Conservation (phyloP, 2,329 filamentous ascomycete species). For the Aureobasidium sp. region DNA sequence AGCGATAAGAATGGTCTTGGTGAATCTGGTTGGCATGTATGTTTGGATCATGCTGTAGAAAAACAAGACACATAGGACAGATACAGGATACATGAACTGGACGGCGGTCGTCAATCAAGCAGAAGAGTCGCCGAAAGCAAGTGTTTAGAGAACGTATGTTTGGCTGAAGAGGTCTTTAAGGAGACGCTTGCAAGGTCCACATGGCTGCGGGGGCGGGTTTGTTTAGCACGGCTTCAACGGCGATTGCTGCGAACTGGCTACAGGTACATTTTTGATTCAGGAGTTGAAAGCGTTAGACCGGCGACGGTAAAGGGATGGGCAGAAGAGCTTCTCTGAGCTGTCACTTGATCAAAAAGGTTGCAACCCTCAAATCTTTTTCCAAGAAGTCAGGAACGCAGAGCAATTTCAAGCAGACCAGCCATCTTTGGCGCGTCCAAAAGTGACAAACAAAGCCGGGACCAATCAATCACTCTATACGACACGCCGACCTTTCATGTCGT, state of each 20-base stretch:
- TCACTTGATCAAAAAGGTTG: slow-evolving; percentile 2
- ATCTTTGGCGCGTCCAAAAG: not conserved
- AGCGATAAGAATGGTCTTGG: slow-evolving; percentile 11
- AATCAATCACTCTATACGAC: slow-evolving; percentile 12
- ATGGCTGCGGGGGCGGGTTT: slow-evolving; percentile 4
- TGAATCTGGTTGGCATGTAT: no score
- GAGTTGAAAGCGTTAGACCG: slow-evolving; percentile 6
- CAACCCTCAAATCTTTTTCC: not conserved
- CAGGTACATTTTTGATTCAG: slow-evolving; percentile 11
- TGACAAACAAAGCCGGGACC: slow-evolving; percentile 15
- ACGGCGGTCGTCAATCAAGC: not conserved
- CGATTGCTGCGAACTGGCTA: slow-evolving; percentile 11
- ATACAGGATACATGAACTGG: not conserved
- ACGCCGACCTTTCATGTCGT: not conserved
- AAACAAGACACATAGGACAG: no score
- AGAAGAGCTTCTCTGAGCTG: not conserved
- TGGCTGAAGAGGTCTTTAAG: no score
- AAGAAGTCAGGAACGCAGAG: slow-evolving; percentile 6
- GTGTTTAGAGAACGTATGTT: slow-evolving; percentile 1
- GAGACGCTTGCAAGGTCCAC: slow-evolving; percentile 6
- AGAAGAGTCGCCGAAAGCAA: not conserved
- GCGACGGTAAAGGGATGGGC: not conserved
- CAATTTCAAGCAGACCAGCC: slow-evolving; percentile 7
- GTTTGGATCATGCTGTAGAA: no score
- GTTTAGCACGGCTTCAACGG: slow-evolving; percentile 8